Percentiles rank a stretch among this genome's conserved stretches.
phyloP scores from a whole-genome alignment of 768 basidiomycete genomes.

The Mycena vitilis region DNA sequence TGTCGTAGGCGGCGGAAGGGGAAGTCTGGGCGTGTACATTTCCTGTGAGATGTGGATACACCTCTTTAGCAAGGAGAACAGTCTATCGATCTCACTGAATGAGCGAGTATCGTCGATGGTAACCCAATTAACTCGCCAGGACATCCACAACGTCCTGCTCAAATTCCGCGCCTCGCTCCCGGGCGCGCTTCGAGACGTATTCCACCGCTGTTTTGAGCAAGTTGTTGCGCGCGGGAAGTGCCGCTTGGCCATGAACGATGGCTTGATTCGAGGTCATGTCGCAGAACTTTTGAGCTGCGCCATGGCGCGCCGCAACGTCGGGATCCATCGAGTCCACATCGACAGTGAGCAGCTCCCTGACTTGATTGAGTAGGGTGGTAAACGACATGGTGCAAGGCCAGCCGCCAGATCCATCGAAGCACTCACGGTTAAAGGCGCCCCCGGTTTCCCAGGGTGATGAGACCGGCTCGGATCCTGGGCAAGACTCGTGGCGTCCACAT shows the following conservation, averaged over 20 bases:
- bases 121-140: constrained; percentile 43
- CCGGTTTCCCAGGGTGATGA: not conserved
- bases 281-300: constrained; percentile 44
- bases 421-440: not conserved
- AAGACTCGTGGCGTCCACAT: too few species aligned
- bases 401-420: not conserved
- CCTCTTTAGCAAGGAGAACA: constrained; percentile 56
- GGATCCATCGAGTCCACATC: constrained; percentile 65
- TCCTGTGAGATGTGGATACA: constrained; percentile 55
- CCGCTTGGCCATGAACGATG: constrained; percentile 52
- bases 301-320: constrained; percentile 49
- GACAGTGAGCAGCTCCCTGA: constrained; percentile 50
- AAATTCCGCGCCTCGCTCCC: constrained; percentile 39
- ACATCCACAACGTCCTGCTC: constrained; percentile 52
- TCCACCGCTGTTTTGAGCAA: constrained; percentile 49
- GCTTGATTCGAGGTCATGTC: constrained; percentile 67
- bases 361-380: constrained; percentile 50
- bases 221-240: constrained; percentile 44
- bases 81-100: constrained; percentile 44
- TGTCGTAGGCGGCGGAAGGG: constrained; percentile 54
- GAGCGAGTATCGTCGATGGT: not conserved
- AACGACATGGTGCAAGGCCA: constrained; percentile 19
- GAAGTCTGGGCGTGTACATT: constrained; percentile 60
- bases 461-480: too few species aligned
- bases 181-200: constrained; percentile 39